Base-by-base conservation (phyloP, 2,329 filamentous ascomycete genomes). In the Diaporthe vaccinii region DNA sequence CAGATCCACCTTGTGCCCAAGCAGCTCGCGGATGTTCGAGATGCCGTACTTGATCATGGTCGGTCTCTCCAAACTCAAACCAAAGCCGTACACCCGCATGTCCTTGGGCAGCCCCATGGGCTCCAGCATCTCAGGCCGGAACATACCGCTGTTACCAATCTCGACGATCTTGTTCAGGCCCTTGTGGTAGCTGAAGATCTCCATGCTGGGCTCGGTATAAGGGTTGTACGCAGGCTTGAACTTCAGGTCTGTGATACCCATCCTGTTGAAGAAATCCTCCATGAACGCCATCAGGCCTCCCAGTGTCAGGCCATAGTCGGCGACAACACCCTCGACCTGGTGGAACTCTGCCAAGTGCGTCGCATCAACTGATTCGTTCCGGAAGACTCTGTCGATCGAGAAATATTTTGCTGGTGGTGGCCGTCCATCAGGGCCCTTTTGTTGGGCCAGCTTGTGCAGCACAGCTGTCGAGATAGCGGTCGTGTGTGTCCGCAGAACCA, bases 121-220 rank as follows among this genome's bases (percentile, higher is more conserved):
- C 85, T 98, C 94, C 81, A 98, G 85, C 96, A 98, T 98, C 86
- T 99, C 97, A 2, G 97, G 96, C 79, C 97, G 90, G 92, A 99
- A 99, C 96, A 99, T 98, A 78, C 97, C 97, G 80, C 93, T 96
- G 87, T 99, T 98, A 76, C 97, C 97, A 82, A 98, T 98, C 87
- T 98, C 97, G 36, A 98, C 95, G 87, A 97, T 93, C 88, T 98
- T 98, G 81, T 91, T 91, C 68, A 98, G 87, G 4, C 95, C 96
- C 81, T 93, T 91, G 88, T 98, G 97, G 88, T 93, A 98, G 78
- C 94, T 95, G 86, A 98, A 99, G 79, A 99, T 98, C 86, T 99
- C 97, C 95, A 99, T 97, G 83, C 93, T 94, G 41, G 97, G 96
- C 86, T 99, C 97, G 39, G 95, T 98, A 88, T 97, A 94, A 0